phyloP scores from a whole-genome alignment of 305 asterid genomes.

The Coffea humblotiana region DNA sequence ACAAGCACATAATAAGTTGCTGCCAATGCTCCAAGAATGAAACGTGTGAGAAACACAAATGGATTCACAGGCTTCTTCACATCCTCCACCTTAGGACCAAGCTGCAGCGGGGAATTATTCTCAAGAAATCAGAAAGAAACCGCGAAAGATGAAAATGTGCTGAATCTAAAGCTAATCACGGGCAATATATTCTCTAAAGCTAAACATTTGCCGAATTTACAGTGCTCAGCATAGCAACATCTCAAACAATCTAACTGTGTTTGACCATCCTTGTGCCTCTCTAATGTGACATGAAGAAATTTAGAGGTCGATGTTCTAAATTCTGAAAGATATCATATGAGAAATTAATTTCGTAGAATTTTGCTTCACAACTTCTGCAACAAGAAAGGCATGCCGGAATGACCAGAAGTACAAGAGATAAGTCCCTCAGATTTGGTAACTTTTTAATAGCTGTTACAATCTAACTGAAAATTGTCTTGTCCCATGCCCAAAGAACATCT shows the following conservation, averaged over 20 bases:
- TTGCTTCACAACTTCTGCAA: background rate
- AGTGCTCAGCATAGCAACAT: background rate
- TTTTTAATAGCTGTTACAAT: too few relatives aligned
- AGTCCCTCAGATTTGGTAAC: background rate
- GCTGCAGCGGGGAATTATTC: slow-evolving; percentile 11
- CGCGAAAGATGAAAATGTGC: background rate
- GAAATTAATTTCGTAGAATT: background rate
- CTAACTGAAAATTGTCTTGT: too few relatives aligned
- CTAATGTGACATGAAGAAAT: background rate
- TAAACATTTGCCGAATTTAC: background rate
- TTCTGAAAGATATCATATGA: background rate
- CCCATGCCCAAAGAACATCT: too few relatives aligned
- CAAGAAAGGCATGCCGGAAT: background rate
- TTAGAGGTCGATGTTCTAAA: background rate
- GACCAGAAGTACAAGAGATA: background rate
- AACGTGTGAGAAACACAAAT: slow-evolving; percentile 27
- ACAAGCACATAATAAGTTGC: slow-evolving; percentile 37
- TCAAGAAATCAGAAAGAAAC: background rate
- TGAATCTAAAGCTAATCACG: too few relatives aligned
- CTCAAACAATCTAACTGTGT: background rate
- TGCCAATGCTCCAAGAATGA: slow-evolving; percentile 36
- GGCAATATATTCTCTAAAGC: background rate
- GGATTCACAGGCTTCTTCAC: slow-evolving; percentile 41
- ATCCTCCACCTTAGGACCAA: slow-evolving; percentile 39
- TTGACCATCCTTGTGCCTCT: background rate